Evolutionary conservation across 163 green algal species (phyloP), one percentile per base, ranked within the genome.

Genomic region (Chloromonas sp.): DNA sequence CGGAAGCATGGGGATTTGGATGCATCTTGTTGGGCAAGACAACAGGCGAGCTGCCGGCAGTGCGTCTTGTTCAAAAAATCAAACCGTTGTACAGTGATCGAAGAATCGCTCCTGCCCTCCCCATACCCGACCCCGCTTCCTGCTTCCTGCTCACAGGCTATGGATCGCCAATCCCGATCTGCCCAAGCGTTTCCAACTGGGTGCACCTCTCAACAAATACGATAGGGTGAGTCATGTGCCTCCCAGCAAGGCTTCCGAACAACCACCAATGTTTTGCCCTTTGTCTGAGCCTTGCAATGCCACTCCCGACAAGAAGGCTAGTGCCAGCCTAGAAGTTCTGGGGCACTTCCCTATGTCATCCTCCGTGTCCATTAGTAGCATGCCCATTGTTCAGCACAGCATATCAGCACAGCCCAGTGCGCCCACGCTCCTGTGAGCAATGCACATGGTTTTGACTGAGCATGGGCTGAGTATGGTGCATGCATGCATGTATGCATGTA

Each of bases 141-240:
- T 85, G 60, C 78, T 85, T 81, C 71, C 61, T 74, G 66, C 11
- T 11, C 66, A 11, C 66, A 74, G 66, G 66, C 77, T 78, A 58
- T 92, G 87, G 85, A 79, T 96, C 11, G 86, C 94, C 83, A 96
- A 94, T 83, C 94, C 94, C 0, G 95, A 98, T 86, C 84, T 97
- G 62, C 90, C 92, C 14, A 88, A 91, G 85, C 91, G 95, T 79
- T 90, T 95, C 79, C 80, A 86, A 61, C 74, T 93, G 66, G 79
- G 87, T 71, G 93, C 93, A 1, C 87, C 90, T 1, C 90, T 97
- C 14, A 97, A 96, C 91, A 87, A 90, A 77, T 94, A 93, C 78
- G 80, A 94, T 86, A 82, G 91, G 1, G 81, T 87, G 76, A 87
- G 83, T 57, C 66, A 76, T 76, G 66, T 8, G 11, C 8, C 8